Percentiles rank a stretch among this genome's conserved stretches.
These are phyloP conservation scores for Suillus fuscotomentosus DNA, from an alignment of 768 basidiomycete genomes.

Conservation along the genomic window DNA sequence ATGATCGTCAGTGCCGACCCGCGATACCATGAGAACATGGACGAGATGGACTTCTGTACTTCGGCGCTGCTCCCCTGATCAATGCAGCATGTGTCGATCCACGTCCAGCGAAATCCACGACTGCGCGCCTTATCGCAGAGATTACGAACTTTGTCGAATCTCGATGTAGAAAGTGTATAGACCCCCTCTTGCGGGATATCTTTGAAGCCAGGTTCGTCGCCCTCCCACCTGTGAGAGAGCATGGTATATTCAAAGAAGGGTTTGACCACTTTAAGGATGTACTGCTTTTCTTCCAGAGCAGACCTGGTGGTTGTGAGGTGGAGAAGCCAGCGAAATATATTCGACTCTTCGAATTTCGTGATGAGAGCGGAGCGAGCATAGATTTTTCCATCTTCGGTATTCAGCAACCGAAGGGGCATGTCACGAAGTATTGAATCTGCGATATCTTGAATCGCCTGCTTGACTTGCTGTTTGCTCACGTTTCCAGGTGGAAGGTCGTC, in stretches of 20 bases:
- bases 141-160: constrained; percentile 18
- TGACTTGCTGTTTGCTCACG: constrained; percentile 1
- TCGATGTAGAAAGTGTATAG: background rate
- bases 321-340: constrained; percentile 1
- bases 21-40: constrained; percentile 33
- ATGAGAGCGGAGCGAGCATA: constrained; percentile 19
- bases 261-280: constrained; percentile 9
- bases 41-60: constrained; percentile 29
- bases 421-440: background rate
- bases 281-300: background rate
- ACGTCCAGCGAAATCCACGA: constrained; percentile 22
- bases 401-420: constrained; percentile 25
- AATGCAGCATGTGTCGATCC: constrained; percentile 32
- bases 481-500: background rate
- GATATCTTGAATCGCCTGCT: background rate
- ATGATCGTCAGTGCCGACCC: constrained; percentile 29
- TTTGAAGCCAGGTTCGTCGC: constrained; percentile 3
- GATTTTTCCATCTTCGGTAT: constrained; percentile 22
- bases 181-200: constrained; percentile 9
- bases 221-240: constrained; percentile 28
- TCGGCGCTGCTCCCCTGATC: constrained; percentile 29
- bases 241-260: constrained; percentile 26
- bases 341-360: constrained; percentile 15
- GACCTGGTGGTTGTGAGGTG: background rate
- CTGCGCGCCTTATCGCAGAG: constrained; percentile 20